Base-by-base conservation (phyloP, 345 rosid species). In the Populus pruinosa region DNA sequence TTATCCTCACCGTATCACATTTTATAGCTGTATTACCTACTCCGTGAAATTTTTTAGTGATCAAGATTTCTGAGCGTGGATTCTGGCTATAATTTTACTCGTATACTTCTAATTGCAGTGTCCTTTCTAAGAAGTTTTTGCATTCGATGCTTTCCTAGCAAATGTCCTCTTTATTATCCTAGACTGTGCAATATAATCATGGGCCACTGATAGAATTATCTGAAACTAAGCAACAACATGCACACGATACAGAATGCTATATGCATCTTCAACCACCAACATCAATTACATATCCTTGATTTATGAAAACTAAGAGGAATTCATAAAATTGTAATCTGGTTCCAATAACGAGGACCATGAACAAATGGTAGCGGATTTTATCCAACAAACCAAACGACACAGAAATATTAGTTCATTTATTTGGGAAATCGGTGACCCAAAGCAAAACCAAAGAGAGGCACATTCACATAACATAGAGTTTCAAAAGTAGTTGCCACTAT, bases 401-500 rank as follows among this genome's bases (percentile, higher is more conserved):
- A 36, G 56, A 55, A 70, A 27, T 41, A 49, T 63, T n/a, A 44
- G 82, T 72, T 74, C 70, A 76, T 77, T 85, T 88, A 80, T 85
- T 73, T 53, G 49, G 76, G 66, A 80, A 66, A 70, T 72, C 69
- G 49, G 76, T 41, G 53, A 71, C 53, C 20, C 64, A 67, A 61
- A 69, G 36, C 53, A 29, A 59, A 78, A 49, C 66, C 23, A 63
- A 41, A 41, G 14, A 5, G 13, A 49, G 61, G 67, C 47, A 71
- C 50, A 2, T 31, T 64, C 66, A 50, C 14, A 41, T 31, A 67
- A 73, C 59, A 55, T 18, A 27, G 23, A 81, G 61, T 78, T 74
- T 91, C 85, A 95, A 64, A 83, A 87, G 88, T 95, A 95, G 88
- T 95, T 95, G 91, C 87, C 88, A 67, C 86, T 92, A 63, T 95